Conservation (phyloP, 2,329 filamentous ascomycete genomes). For the Aciculosporium take region DNA sequence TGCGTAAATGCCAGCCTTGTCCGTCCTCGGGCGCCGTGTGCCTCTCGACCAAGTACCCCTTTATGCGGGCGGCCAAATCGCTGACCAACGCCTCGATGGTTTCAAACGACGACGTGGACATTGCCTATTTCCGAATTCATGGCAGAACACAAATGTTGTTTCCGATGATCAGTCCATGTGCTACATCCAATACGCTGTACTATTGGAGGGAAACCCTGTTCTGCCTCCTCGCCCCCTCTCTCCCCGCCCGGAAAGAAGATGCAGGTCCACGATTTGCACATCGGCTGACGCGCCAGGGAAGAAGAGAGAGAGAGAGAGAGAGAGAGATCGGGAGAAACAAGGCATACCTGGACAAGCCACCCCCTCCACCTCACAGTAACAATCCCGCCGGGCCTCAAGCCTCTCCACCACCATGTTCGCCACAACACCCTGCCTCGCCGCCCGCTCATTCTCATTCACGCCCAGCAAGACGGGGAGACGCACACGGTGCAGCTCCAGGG, state of each 20-base stretch:
- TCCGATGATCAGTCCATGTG: too few relatives aligned
- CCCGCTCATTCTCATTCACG: slow-evolving; percentile 57
- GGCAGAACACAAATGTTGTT: too few relatives aligned
- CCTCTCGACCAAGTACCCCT: slow-evolving; percentile 25
- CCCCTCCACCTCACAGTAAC: slow-evolving; percentile 42
- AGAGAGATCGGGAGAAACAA: not conserved
- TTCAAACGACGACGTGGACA: slow-evolving; percentile 43
- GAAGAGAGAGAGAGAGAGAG: not conserved
- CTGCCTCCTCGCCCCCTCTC: too few relatives aligned
- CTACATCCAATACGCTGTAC: too few relatives aligned
- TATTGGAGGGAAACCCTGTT: too few relatives aligned
- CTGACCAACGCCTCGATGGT: slow-evolving; percentile 48
- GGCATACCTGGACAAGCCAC: slow-evolving; percentile 44
- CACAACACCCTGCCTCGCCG: slow-evolving; percentile 50
- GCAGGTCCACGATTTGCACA: too few relatives aligned
- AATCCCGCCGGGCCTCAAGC: slow-evolving; percentile 30
- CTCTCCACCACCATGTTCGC: slow-evolving; percentile 48
- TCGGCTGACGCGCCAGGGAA: too few relatives aligned
- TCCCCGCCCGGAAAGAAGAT: not conserved
- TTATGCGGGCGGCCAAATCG: slow-evolving; percentile 31
- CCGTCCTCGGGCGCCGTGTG: slow-evolving; percentile 6
- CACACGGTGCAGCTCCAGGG: slow-evolving; percentile 40
- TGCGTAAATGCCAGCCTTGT: slow-evolving; percentile 36
- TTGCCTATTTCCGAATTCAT: slow-evolving; percentile 29
- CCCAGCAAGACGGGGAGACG: slow-evolving; percentile 55